A percentile compares a stretch with the other conserved stretches of the same genome.
Evolutionary conservation across 208 protist species (phyloP).

Genomic region (Wallacemonas sp.): DNA sequence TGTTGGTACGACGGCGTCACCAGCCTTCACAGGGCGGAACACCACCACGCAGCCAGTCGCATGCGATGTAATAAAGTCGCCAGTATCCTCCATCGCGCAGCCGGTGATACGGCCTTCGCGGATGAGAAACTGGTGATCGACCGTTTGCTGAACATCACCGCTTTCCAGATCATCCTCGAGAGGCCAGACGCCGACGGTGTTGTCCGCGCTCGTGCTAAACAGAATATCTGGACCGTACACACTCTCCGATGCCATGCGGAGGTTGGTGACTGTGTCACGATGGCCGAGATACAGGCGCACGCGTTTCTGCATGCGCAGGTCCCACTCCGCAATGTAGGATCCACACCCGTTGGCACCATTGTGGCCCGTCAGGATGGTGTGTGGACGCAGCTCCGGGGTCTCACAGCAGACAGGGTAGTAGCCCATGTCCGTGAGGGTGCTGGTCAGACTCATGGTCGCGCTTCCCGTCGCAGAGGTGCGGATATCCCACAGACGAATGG

Average conservation of each 20-base stretch:
- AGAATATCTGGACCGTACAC: conserved; percentile 40
- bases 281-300: conserved; percentile 54
- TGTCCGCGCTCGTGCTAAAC: conserved; percentile 58
- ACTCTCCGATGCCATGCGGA: conserved; percentile 28
- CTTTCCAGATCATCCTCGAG: conserved; percentile 22
- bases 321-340: conserved; percentile 67
- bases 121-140: conserved; percentile 29
- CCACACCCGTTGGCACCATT: conserved; percentile 70
- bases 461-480: conserved; percentile 33
- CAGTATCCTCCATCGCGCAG: conserved; percentile 45
- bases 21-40: conserved; percentile 39
- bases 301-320: conserved; percentile 57
- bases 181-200: conserved; percentile 51
- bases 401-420: conserved; percentile 70
- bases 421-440: conserved; percentile 57
- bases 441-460: conserved; percentile 39
- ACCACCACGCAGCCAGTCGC: conserved; percentile 46
- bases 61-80: conserved; percentile 48
- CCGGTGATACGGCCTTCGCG: conserved; percentile 56
- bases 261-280: conserved; percentile 40
- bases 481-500: conserved; percentile 72
- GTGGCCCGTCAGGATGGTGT: conserved; percentile 67
- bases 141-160: conserved; percentile 33
- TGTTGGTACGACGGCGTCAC: conserved; percentile 27
- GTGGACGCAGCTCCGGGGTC: conserved; percentile 23